Conservation (phyloP, 2,329 filamentous ascomycete species). For the Aotearoamyces nothofagi region DNA sequence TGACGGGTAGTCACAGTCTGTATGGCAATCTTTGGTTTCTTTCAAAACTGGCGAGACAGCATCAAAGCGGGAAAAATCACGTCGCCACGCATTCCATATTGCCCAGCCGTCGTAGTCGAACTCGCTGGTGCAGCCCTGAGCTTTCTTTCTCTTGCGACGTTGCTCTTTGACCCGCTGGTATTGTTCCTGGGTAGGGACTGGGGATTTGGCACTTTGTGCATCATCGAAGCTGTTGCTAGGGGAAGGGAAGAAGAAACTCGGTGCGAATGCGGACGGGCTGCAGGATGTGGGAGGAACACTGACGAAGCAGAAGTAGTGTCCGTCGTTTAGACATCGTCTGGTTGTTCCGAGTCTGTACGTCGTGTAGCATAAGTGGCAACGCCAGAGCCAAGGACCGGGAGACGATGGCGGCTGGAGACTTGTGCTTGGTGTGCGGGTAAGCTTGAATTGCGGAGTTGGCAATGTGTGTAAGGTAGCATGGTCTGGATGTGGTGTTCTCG, state of each 20-base stretch:
- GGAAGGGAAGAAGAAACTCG: background rate
- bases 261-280: background rate
- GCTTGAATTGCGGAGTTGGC: slow-evolving; percentile 12
- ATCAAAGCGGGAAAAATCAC: too few species aligned
- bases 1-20: too few species aligned
- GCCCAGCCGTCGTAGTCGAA: slow-evolving; percentile 4
- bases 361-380: slow-evolving; percentile 19
- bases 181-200: background rate
- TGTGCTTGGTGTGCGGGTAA: slow-evolving; percentile 9
- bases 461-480: slow-evolving; percentile 10
- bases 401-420: slow-evolving; percentile 10
- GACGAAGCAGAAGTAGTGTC: slow-evolving; percentile 12
- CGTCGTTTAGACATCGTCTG: slow-evolving; percentile 19
- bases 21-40: too few species aligned
- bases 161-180: background rate
- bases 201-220: background rate
- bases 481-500: slow-evolving; percentile 4
- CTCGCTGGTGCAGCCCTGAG: slow-evolving; percentile 2
- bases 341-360: slow-evolving; percentile 20
- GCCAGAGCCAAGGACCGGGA: slow-evolving; percentile 21
- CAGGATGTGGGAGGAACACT: background rate
- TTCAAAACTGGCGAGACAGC: too few species aligned
- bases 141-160: background rate
- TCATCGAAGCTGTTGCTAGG: background rate
- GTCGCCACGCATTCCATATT: slow-evolving; percentile 2